Base-by-base conservation (phyloP, 345 rosid genomes). In the Dipteronia dyeriana region DNA sequence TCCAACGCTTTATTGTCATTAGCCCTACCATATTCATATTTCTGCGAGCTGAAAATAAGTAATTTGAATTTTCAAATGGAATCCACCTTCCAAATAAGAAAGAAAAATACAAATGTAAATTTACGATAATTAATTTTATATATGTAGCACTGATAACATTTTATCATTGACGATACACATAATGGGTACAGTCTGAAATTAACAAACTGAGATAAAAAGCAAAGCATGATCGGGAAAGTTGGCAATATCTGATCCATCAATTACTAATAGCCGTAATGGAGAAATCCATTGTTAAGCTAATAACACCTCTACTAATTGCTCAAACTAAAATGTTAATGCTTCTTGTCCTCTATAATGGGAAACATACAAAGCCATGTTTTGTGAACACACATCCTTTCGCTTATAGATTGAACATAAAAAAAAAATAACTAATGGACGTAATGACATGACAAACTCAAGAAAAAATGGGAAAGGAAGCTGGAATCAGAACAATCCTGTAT, bases 11-110 rank as follows among this genome's bases (percentile, higher is more conserved):
- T 66, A 68, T 84, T 73, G 75, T 89, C 65, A 49, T 88, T 83
- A 23, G 91, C 94, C 68, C 39, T 84, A n/a, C 91, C 94, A 34
- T 85, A 92, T 76, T 89, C 92, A 53, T 76, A 86, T 53, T 85
- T 92, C 93, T 31, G 93, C 97, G 62, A 95, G 93, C 98, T 94
- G 82, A 56, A 9, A 67, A 67, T 62, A 51, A 61, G 7, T 12
- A 11, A 67, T 57, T n/a, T 57, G 61, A 16, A 17, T 56, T 19
- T 19, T 19, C 25, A 57, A 20, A n/a, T 10, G 12, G 49, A 19
- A n/a, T 57, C 22, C 12, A 51, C 56, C 56, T 51, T 51, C 62
- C 26, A 8, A 9, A 57, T 20, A 57, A 51, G 56, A 51, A 57
- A 20, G 26, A 57, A 19, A 57, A 57, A 19, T 19, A 9, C 25